Evolutionary conservation across 176 grass and related monocot genomes (phyloP), one percentile per base, ranked within the genome.

Genomic region (Oryza meridionalis): DNA sequence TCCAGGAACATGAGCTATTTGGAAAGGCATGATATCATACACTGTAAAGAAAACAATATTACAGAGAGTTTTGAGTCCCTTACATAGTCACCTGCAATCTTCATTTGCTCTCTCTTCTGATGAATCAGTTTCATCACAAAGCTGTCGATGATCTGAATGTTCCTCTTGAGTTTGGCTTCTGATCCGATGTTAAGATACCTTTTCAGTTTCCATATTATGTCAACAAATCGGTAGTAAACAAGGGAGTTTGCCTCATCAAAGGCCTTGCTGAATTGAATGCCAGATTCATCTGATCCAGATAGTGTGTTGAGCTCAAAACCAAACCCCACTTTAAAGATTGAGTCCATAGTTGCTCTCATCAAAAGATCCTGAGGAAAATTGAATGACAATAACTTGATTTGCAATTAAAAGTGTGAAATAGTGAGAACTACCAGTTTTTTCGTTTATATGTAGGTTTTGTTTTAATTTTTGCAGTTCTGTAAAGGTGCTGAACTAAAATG

Each of bases 301-400:
- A 91, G 71, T 43, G 86, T 88, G 72, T 91, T 77, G 40, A 94
- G 76, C 46, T 91, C 88, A 4, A 86, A 67, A 81, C 83, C 88
- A 9, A 91, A 88, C 42, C 86, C 92, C 43, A 94, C 83, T 81
- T 86, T 80, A 67, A 94, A 91, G 70, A 94, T 94, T 15, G 92
- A 88, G 79, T 94, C 92, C 86, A 94, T 80, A 50, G 88, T 91
- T 70, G 88, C 31, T 72, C 71, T 94, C 88, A 94, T 91, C 38
- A 94, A 74, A 42, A 86, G 67, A 7, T 91, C 83, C 92, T 94
- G 92, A 72, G 59, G 7, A 46, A 27, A 81, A 16, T 1, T 81
- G 11, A 35, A 40, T 55, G 33, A 49, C 2, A 7, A 16, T 76
- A 5, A 76, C 12, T 76, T 67, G 42, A n/a, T 14, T 75, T 87